Conservation (phyloP, 768 basidiomycete genomes). For the Tephrocybe sp. region DNA sequence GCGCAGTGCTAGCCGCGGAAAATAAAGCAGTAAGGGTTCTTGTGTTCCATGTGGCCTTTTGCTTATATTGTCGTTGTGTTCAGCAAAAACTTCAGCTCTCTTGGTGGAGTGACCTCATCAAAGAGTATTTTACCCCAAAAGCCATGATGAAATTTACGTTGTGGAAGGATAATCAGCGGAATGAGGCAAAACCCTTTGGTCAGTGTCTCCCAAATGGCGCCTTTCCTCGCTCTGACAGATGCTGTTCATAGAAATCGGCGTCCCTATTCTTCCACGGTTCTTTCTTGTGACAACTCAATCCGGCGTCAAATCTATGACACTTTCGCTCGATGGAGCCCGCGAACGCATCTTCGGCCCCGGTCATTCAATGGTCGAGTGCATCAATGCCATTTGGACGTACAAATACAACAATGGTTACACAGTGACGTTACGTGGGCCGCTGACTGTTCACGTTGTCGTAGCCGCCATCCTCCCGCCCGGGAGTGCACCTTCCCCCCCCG, state of each 20-base stretch:
- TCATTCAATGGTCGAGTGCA: conserved; percentile 67
- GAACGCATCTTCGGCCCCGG: conserved; percentile 54
- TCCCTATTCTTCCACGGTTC: conserved; percentile 79
- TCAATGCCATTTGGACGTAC: conserved; percentile 79
- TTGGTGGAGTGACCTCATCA: conserved; percentile 67
- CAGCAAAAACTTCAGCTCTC: conserved; percentile 59
- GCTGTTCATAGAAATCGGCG: conserved; percentile 63
- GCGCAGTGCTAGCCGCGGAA: conserved; percentile 60
- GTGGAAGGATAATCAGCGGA: conserved; percentile 83
- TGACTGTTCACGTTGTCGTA: conserved; percentile 63
- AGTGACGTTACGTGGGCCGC: conserved; percentile 72
- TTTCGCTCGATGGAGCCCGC: conserved; percentile 76
- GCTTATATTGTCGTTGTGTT: not conserved
- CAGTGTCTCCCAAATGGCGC: conserved; percentile 25
- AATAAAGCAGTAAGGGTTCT: conserved; percentile 40
- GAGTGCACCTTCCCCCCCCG: conserved; percentile 17
- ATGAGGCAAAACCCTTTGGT: conserved; percentile 87
- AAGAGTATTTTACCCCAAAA: conserved; percentile 69
- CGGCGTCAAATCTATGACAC: conserved; percentile 80
- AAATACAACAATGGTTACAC: conserved; percentile 78
- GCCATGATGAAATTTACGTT: conserved; percentile 78
- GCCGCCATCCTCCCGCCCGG: conserved; percentile 30
- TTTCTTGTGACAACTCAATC: conserved; percentile 84
- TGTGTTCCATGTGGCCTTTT: conserved; percentile 1
- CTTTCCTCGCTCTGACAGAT: conserved; percentile 9